These are phyloP conservation scores for Fusarium drepaniforme DNA, from an alignment of 2,329 filamentous ascomycete genomes.

Conservation along the genomic window DNA sequence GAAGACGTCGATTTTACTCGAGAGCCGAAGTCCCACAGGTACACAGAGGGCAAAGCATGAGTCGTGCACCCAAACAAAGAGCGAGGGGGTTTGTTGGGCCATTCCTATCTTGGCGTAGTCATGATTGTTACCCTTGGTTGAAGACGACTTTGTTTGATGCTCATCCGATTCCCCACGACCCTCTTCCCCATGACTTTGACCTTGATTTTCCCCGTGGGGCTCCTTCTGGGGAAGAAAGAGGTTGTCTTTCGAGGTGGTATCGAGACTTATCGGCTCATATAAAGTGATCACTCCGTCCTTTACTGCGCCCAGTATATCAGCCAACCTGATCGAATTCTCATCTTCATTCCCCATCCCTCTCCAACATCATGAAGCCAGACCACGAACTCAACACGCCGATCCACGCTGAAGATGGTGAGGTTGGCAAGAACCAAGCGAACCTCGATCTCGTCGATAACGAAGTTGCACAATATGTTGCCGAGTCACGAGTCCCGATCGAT, in stretches of 20 bases:
- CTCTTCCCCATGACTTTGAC: neutral
- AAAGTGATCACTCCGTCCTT: neutral
- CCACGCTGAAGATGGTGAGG: neutral
- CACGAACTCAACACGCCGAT: neutral
- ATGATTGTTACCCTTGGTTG: neutral
- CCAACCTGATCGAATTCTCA: neutral
- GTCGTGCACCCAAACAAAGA: neutral
- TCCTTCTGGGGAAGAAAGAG: neutral
- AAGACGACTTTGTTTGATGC: neutral
- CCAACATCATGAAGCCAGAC: neutral
- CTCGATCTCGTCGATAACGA: constrained; percentile 1
- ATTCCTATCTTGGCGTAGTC: neutral
- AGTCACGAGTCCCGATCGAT: neutral
- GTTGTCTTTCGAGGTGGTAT: neutral
- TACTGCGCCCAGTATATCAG: neutral
- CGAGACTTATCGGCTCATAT: neutral
- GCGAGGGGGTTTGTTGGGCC: neutral
- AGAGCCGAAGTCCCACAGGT: neutral
- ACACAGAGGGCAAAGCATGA: neutral
- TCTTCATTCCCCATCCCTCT: neutral
- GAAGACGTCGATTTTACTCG: neutral
- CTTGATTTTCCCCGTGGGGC: neutral
- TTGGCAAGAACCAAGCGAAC: neutral
- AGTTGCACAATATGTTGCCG: constrained; percentile 1
- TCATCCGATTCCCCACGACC: neutral